phyloP scores from a whole-genome alignment of 352 stramenopile species.

The Phytophthora megakarya region DNA sequence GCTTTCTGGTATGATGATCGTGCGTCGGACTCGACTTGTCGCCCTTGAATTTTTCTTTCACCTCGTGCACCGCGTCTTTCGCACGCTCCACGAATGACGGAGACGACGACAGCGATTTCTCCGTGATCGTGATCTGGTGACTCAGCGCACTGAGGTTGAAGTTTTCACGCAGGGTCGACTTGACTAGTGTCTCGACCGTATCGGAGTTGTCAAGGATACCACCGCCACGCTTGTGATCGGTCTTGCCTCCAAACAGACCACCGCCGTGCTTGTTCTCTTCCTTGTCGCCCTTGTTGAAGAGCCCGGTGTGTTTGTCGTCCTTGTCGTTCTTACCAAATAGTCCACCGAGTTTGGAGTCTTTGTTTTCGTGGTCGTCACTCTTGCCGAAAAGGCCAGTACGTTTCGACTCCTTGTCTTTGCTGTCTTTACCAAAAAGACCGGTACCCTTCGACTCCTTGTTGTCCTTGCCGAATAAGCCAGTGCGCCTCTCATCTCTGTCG shows the following conservation, averaged over 20 bases:
- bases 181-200: conserved; percentile 32
- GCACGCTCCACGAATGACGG: conserved; percentile 25
- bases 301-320: conserved; percentile 3
- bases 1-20: background rate
- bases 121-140: conserved; percentile 28
- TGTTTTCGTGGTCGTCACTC: conserved; percentile 3
- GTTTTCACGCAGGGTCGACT: conserved; percentile 24
- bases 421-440: conserved; percentile 5
- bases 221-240: background rate
- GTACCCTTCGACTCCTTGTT: conserved; percentile 7
- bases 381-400: conserved; percentile 15
- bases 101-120: conserved; percentile 23
- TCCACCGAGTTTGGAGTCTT: background rate
- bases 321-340: background rate
- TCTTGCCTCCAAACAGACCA: conserved; percentile 6
- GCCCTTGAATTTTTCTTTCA: conserved; percentile 30
- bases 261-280: conserved; percentile 10
- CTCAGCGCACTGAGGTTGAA: conserved; percentile 26
- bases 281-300: conserved; percentile 14
- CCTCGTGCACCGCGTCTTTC: conserved; percentile 26
- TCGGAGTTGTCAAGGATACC: conserved; percentile 10
- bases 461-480: conserved; percentile 9
- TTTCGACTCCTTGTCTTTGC: conserved; percentile 16
- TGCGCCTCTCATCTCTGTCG: conserved; percentile 5
- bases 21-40: conserved; percentile 20